Evolutionary conservation across 176 grass and related monocot species (phyloP).

Genomic region (Secale cereale): DNA sequence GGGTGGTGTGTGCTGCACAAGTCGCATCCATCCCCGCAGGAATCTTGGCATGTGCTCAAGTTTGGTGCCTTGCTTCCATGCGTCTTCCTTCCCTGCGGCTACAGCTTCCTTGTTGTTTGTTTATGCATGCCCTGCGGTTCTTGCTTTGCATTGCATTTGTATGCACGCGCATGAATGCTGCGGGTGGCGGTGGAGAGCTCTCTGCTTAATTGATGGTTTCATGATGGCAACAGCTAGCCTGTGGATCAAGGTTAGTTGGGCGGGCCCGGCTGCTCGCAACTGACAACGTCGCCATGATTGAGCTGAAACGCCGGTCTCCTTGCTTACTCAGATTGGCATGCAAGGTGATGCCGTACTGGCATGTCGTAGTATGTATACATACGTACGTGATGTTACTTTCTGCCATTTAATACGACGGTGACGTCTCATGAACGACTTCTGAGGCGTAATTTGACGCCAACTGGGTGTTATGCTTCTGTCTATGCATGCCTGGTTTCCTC

Average conservation of each 20-base stretch:
- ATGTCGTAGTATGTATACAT: too few species aligned
- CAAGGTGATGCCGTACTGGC: too few species aligned
- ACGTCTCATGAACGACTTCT: background rate
- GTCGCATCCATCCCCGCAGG: slow-evolving; percentile 1
- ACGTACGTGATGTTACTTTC: background rate
- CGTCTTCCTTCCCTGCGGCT: background rate
- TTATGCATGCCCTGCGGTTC: background rate
- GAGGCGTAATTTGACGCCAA: background rate
- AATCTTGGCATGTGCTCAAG: slow-evolving; percentile 46
- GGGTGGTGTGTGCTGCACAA: background rate
- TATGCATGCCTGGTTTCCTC: background rate
- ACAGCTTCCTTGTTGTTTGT: background rate
- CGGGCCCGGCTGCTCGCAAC: background rate
- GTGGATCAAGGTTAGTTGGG: background rate
- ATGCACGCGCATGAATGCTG: background rate
- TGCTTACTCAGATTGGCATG: background rate
- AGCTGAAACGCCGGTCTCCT: background rate
- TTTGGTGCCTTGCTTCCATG: slow-evolving; percentile 7
- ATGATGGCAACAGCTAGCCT: slow-evolving; percentile 2
- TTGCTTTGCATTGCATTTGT: background rate
- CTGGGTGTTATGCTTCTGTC: background rate
- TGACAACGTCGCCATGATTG: background rate
- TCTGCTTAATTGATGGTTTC: background rate
- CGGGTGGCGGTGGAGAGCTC: background rate
- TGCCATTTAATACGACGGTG: background rate